Evolutionary conservation across 768 basidiomycete genomes (phyloP).

Genomic region (Royoungia palumana): DNA sequence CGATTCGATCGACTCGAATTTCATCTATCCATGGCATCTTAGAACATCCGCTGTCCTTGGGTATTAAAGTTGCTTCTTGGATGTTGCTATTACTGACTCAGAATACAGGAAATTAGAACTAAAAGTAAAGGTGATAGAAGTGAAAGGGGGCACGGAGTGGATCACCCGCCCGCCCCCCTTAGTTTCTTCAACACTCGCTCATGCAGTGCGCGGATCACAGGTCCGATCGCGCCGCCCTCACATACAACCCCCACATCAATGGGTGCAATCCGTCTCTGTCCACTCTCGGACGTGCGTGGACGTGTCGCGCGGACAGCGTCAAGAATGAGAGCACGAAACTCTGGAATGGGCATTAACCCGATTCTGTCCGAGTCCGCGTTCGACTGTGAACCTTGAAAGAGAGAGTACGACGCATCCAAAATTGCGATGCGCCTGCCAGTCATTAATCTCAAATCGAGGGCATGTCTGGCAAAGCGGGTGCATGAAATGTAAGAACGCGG

Average conservation of each 20-base stretch:
- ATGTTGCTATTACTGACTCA: too few relatives aligned
- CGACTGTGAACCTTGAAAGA: conserved; percentile 34
- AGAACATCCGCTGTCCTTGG: too few relatives aligned
- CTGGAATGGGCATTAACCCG: conserved; percentile 58
- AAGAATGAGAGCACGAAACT: conserved; percentile 48
- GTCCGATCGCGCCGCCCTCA: conserved; percentile 43
- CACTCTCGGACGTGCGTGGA: conserved; percentile 4
- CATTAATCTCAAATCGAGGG: conserved; percentile 78
- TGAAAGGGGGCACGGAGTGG: not conserved
- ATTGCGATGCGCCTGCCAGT: conserved; percentile 61
- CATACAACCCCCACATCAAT: conserved; percentile 67
- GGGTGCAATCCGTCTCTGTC: conserved; percentile 41
- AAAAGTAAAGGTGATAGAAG: not conserved
- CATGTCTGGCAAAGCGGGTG: conserved; percentile 46
- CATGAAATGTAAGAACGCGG: not conserved
- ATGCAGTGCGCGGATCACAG: conserved; percentile 50
- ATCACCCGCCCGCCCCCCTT: conserved; percentile 15
- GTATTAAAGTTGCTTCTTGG: too few relatives aligned
- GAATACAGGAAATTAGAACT: too few relatives aligned
- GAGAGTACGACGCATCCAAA: conserved; percentile 67
- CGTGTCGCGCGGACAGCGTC: conserved; percentile 43
- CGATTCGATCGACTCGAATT: too few relatives aligned
- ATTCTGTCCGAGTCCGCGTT: conserved; percentile 16
- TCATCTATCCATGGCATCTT: too few relatives aligned
- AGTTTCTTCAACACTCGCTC: conserved; percentile 38